phyloP scores from a whole-genome alignment of 768 basidiomycete genomes.

The Russula abietina region DNA sequence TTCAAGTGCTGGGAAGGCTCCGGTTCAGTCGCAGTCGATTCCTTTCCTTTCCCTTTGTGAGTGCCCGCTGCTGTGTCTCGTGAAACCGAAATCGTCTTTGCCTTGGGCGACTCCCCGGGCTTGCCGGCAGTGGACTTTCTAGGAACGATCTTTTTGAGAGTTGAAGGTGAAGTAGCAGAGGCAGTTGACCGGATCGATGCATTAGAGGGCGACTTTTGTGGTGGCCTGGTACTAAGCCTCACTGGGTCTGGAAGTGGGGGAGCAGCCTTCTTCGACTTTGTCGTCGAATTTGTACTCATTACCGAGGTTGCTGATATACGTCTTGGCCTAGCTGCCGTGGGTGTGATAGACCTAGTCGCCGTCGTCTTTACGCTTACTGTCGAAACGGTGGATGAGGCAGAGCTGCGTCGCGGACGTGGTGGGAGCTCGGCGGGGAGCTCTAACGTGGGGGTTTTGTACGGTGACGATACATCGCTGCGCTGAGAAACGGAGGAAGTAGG shows the following conservation, averaged over 20 bases:
- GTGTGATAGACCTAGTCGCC: slow-evolving; percentile 25
- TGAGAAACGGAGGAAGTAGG: slow-evolving; percentile 29
- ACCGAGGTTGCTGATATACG: slow-evolving; percentile 19
- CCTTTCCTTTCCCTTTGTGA: slow-evolving; percentile 23
- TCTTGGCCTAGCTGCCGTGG: slow-evolving; percentile 19
- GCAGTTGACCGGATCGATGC: slow-evolving; percentile 22
- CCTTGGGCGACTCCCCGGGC: slow-evolving; percentile 14
- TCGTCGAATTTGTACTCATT: slow-evolving; percentile 19
- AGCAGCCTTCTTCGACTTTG: slow-evolving; percentile 17
- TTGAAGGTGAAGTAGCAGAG: slow-evolving; percentile 23
- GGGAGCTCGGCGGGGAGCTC: slow-evolving; percentile 34
- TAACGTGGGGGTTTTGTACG: slow-evolving; percentile 44
- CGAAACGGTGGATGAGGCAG: slow-evolving; percentile 32
- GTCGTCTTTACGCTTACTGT: slow-evolving; percentile 31
- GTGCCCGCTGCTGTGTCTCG: background rate
- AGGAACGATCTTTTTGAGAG: slow-evolving; percentile 23
- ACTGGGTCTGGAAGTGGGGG: slow-evolving; percentile 20
- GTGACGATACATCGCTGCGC: slow-evolving; percentile 35
- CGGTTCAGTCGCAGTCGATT: slow-evolving; percentile 20
- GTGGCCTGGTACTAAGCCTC: slow-evolving; percentile 10
- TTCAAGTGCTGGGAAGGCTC: background rate
- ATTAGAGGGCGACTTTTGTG: slow-evolving; percentile 14
- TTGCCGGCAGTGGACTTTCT: slow-evolving; percentile 16
- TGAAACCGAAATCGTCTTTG: background rate
- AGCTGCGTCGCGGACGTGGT: slow-evolving; percentile 30